Conservation (phyloP, 306 rosid species). For the Ammopiptanthus mongolicus region DNA sequence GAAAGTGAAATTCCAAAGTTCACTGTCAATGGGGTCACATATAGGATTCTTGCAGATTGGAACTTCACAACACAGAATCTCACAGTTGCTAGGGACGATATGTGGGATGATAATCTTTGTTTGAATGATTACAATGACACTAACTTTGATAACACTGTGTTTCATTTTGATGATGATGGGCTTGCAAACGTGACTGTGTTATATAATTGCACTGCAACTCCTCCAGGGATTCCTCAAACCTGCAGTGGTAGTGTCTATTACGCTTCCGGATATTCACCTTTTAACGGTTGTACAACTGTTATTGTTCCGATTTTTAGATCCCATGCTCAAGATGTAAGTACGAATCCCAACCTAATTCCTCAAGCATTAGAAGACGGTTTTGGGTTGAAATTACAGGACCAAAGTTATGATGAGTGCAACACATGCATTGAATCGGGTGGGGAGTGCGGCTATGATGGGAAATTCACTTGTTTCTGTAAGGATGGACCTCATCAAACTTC, state of each 20-base stretch:
- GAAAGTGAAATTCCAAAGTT: not conserved
- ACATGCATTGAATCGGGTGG: constrained; percentile 5
- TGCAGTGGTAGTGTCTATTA: not conserved
- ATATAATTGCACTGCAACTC: constrained; percentile 2
- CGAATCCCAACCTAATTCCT: fast-evolving
- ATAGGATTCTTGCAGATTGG: constrained; percentile 20
- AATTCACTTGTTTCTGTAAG: constrained; percentile 27
- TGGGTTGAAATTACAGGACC: not conserved
- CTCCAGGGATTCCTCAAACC: not conserved
- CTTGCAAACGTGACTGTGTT: not conserved
- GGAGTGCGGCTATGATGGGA: not conserved
- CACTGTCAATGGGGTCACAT: not conserved
- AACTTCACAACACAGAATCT: not conserved
- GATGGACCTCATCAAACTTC: constrained; percentile 1
- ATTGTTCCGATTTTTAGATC: not conserved
- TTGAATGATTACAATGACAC: not conserved
- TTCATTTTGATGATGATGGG: not conserved
- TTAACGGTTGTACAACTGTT: not conserved
- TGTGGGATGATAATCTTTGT: not conserved
- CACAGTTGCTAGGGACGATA: constrained; percentile 30
- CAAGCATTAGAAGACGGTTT: not conserved
- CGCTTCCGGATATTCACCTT: fast-evolving
- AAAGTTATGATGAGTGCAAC: not conserved
- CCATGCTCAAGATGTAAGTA: fast-evolving
- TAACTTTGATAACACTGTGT: not conserved